A percentile compares a stretch with the other conserved stretches of the same genome.
phyloP scores from a whole-genome alignment of 306 rosid species.

The Glycine tomentella region DNA sequence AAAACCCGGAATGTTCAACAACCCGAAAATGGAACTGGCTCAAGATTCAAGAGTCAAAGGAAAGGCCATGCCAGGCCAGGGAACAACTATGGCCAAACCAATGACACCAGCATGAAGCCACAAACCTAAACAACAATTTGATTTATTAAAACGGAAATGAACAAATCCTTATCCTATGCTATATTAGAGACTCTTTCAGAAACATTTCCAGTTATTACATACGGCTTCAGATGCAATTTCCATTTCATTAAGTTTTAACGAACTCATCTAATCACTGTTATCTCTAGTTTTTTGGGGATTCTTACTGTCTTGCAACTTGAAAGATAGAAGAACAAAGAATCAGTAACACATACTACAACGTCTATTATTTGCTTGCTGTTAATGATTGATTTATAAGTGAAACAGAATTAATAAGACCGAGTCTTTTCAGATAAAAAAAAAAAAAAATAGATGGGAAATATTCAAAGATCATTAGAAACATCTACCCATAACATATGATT shows the following conservation, averaged over 20 bases:
- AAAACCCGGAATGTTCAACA: conserved; percentile 47
- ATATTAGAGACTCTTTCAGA: conserved; percentile 17
- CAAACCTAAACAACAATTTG: conserved; percentile 48
- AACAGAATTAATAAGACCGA: neutral
- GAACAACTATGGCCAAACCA: conserved; percentile 45
- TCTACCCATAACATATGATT: neutral
- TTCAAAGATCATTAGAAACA: neutral
- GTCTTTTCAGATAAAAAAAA: no score
- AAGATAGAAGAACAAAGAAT: neutral
- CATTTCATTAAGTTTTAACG: conserved; percentile 17
- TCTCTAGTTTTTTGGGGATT: neutral
- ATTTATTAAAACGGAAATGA: conserved; percentile 30
- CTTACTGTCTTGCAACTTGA: neutral
- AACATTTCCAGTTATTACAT: neutral
- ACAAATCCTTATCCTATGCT: conserved; percentile 30
- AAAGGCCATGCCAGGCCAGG: conserved; percentile 44
- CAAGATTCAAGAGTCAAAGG: conserved; percentile 36
- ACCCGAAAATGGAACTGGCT: conserved; percentile 45
- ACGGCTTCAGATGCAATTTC: conserved; percentile 26
- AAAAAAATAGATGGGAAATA: neutral
- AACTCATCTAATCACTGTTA: neutral
- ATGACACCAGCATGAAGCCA: conserved; percentile 40
- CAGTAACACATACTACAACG: neutral
- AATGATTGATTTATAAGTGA: conserved; percentile 5
- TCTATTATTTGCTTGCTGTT: neutral